Base-by-base conservation (phyloP, 306 rosid genomes). In the Arachis stenosperma region DNA sequence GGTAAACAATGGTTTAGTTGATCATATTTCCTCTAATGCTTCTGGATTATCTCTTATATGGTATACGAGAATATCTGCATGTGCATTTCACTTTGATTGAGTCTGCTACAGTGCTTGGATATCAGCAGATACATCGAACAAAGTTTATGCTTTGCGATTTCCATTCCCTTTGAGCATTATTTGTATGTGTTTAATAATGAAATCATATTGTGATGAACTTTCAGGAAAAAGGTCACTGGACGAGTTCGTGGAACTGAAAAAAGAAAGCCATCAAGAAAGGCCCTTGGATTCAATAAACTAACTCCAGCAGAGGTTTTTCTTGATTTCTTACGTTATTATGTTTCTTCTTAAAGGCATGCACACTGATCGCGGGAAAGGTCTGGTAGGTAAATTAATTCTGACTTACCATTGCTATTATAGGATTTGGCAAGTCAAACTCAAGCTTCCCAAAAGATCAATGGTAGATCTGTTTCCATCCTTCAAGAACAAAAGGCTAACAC, bases 151-250 rank as follows among this genome's bases (percentile, higher is more conserved):
- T 76, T 14, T 60, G 15, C n/a, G 30, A 47, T 43, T 64, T 74
- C 52, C 37, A 58, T 56, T 74, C 33, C 58, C 30, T 33, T 1
- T 50, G 13, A 13, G n/a, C 65, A 66, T 46, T 53, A 55, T n/a
- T 60, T 52, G 50, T 64, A 8, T 66, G 59, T 73, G 30, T 6
- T 47, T 68, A 61, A 17, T 51, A 30, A 22, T 67, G 53, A 52
- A 50, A 78, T 41, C 50, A 71, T 61, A n/a, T 73, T 75, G 69
- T 61, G 60, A 61, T 76, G 76, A 59, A 69, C 76, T 85, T 85
- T 68, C 91, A 93, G 98, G 86, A 90, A 85, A 85, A 90, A 84
- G 84, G 81, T 76, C 69, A 74, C 90, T 67, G 93, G 92, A 69
- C 83, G 88, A 79, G 81, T 62, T 82, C 93, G 93, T 62, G 88